Evolutionary conservation across 2,329 filamentous ascomycete species (phyloP), one percentile per base, ranked within the genome.

Genomic region (Fusarium palustre): DNA sequence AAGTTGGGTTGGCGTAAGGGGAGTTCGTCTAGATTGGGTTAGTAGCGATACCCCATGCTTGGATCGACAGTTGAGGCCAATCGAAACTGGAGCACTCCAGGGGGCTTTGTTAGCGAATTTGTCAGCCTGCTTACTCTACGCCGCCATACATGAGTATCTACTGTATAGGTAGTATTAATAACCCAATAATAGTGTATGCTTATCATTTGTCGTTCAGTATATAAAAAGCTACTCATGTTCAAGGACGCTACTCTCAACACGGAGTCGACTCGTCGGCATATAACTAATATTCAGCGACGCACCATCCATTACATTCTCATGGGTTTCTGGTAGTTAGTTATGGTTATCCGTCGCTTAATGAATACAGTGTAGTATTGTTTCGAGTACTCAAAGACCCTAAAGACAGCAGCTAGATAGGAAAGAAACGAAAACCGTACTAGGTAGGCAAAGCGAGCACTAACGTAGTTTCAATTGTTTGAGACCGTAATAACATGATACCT

Each of bases 21-120:
- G 49, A 36, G n/a, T 28, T 24, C 15, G 38, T 53, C 61, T 64
- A 41, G 36, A 64, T 64, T 64, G 43, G 59, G 61, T 64, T 64
- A 64, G 60, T 41, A 63, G 28, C 22, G 30, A 12, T 34, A 15
- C 38, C 56, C 66, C 66, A 66, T 69, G 55, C 48, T 34, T 50
- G 30, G 61, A 69, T 72, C 66, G 69, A 66, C 64, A 20, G 50
- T 42, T 33, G 50, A 62, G 47, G 60, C 59, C 59, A 61, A 64
- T 59, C 61, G 59, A 56, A 62, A 56, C 43, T 56, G 15, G 58
- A 38, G 18, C 30, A 22, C 34, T 56, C 13, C 36, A 49, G 31
- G 60, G 33, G 16, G 24, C 43, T 45, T 43, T 28, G 59, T 59
- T 52, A 66, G 62, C 22, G 24, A 56, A 63, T 63, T 63, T 63